Percentiles rank a stretch among this genome's conserved stretches.
These are phyloP conservation scores for Ogataea trehaloabstinens DNA, from an alignment of 805 yeast species.

Conservation along the genomic window DNA sequence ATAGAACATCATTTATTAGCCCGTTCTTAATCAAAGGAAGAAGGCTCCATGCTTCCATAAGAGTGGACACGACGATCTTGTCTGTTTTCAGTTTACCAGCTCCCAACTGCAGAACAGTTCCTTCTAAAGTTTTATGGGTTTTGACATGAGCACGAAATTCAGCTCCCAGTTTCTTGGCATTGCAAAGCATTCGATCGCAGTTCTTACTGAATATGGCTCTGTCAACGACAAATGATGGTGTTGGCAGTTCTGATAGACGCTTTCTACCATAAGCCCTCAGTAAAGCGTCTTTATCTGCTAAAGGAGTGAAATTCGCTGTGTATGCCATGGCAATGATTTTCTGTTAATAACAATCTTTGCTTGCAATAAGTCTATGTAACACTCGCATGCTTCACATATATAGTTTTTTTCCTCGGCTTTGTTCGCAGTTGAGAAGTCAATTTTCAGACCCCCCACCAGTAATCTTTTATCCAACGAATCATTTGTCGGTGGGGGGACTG, in stretches of 20 bases:
- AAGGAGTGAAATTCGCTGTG: conserved; percentile 20
- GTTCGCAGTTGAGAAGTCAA: neutral
- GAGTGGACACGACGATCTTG: conserved; percentile 64
- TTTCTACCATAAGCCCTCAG: conserved; percentile 40
- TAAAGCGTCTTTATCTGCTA: conserved; percentile 23
- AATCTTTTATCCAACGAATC: neutral
- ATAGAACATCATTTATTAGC: conserved; percentile 46
- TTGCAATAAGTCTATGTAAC: too few species aligned
- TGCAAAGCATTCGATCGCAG: conserved; percentile 47
- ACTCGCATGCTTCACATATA: too few species aligned
- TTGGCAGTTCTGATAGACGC: conserved; percentile 41
- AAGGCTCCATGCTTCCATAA: conserved; percentile 62
- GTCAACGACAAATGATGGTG: conserved; percentile 58
- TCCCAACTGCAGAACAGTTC: conserved; percentile 53
- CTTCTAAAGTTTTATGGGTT: conserved; percentile 70
- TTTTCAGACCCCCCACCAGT: conserved; percentile 5
- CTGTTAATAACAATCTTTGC: too few species aligned
- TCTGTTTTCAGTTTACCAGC: conserved; percentile 40
- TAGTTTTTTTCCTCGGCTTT: too few species aligned
- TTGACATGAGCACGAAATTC: conserved; percentile 71
- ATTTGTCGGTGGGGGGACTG: conserved; percentile 1
- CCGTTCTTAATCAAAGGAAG: conserved; percentile 28
- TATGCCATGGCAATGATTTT: conserved; percentile 9
- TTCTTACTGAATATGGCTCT: conserved; percentile 39
- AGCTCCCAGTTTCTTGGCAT: conserved; percentile 36